Percentiles rank a stretch among this genome's conserved stretches.
Evolutionary conservation across 257 asterid species (phyloP).

Genomic region (Fraxinus americana): DNA sequence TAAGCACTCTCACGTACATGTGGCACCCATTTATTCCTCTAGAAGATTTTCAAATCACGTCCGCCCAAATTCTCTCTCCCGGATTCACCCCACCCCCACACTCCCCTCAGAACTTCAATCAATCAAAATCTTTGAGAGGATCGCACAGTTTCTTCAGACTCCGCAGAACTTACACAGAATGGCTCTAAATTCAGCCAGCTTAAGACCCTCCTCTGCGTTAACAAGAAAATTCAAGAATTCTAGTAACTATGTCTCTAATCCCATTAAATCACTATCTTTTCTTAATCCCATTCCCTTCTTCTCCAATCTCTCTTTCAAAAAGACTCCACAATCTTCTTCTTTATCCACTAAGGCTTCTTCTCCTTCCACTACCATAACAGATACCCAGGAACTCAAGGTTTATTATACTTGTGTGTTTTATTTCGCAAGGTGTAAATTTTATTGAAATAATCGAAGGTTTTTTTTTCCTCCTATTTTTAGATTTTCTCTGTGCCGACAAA

Average conservation of each 20-base stretch:
- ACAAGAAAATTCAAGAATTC: slow-evolving; percentile 31
- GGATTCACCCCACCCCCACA: background rate
- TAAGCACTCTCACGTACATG: slow-evolving; percentile 30
- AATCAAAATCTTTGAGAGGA: background rate
- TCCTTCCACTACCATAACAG: slow-evolving; percentile 54
- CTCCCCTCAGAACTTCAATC: slow-evolving; percentile 22
- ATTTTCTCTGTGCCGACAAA: slow-evolving; percentile 67
- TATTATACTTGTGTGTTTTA: background rate
- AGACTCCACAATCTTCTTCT: slow-evolving; percentile 21
- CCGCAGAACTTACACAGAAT: slow-evolving; percentile 3
- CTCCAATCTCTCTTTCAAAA: slow-evolving; percentile 33
- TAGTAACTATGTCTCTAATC: slow-evolving; percentile 19
- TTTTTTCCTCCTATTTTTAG: slow-evolving; percentile 31
- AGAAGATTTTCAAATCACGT: slow-evolving; percentile 23
- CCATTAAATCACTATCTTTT: slow-evolving; percentile 35
- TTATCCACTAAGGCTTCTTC: slow-evolving; percentile 47
- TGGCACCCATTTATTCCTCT: slow-evolving; percentile 32
- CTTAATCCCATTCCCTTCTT: slow-evolving; percentile 40
- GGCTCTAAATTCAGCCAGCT: slow-evolving; percentile 46
- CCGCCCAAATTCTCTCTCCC: slow-evolving; percentile 12
- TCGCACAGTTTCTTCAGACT: slow-evolving; percentile 13
- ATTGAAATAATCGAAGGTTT: background rate
- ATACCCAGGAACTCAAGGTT: slow-evolving; percentile 70
- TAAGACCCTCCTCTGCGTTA: slow-evolving; percentile 35
- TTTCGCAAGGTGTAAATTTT: slow-evolving; percentile 13